Evolutionary conservation across 768 basidiomycete genomes (phyloP).

Genomic region (Scleroderma bovista): DNA sequence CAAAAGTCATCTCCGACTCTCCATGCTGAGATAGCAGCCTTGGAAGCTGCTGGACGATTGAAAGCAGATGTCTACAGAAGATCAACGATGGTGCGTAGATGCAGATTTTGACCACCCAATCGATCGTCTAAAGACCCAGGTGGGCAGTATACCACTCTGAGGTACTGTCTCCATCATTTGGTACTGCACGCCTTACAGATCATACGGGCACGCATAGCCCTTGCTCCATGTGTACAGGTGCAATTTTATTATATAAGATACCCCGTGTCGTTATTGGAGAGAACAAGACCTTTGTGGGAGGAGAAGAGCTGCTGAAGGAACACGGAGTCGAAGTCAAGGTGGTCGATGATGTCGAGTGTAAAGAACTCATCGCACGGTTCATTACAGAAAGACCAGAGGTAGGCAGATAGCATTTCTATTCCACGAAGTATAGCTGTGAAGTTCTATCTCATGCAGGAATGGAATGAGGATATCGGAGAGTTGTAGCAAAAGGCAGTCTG

Average conservation of each 20-base stretch:
- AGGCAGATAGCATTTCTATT: conserved; percentile 7
- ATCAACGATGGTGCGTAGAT: conserved; percentile 42
- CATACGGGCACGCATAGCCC: conserved; percentile 34
- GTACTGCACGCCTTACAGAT: too few relatives aligned
- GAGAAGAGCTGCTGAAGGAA: conserved; percentile 46
- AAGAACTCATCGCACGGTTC: conserved; percentile 49
- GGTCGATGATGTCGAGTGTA: conserved; percentile 45
- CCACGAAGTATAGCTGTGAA: conserved; percentile 1
- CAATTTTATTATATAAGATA: conserved; percentile 58
- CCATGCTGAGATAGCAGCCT: conserved; percentile 45
- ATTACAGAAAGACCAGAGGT: conserved; percentile 54
- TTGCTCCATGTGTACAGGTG: conserved; percentile 62
- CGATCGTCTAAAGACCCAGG: not conserved
- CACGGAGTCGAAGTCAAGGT: conserved; percentile 52
- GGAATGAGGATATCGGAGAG: conserved; percentile 61
- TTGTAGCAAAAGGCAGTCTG: not conserved
- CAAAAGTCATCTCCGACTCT: conserved; percentile 39
- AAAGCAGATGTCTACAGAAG: conserved; percentile 40
- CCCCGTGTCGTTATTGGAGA: conserved; percentile 64
- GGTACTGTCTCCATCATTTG: conserved; percentile 23
- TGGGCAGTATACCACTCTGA: conserved; percentile 34
- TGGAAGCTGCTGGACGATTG: conserved; percentile 50
- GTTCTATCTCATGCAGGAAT: conserved; percentile 34
- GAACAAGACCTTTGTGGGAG: conserved; percentile 48
- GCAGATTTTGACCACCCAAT: not conserved